Base-by-base conservation (phyloP, 331 rosid genomes). In the Quercus tomentella region DNA sequence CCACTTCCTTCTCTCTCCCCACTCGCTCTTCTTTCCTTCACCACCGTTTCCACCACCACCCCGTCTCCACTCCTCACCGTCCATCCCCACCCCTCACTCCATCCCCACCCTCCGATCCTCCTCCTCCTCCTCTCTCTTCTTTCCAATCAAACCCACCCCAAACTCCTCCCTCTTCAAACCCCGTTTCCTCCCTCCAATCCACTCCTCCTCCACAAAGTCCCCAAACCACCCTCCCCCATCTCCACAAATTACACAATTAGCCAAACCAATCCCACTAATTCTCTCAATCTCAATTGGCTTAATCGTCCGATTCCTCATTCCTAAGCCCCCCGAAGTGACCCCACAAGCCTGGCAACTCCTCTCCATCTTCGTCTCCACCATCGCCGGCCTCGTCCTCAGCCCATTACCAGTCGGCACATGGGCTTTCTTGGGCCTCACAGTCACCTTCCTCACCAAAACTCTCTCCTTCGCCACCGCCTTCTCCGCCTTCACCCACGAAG, bases 351-450 rank as follows among this genome's bases (percentile, higher is more conserved):
- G 99, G 99, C 99, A 96, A 9, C 83, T 96, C 72, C 96, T 96
- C 14, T 82, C 98, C 3, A 96, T 96, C 74, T 96, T 96, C 88
- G 25, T 89, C 7, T 93, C 99, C 10, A 96, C 99, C 2, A 86
- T 96, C 22, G 94, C 98, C 0, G 99, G 99, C 21, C 92, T 96
- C 6, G 92, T 96, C 6, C 78, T 96, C 69, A 92, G 92, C 76
- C 99, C 99, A 0, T 83, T 96, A 35, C 99, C 99, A 0, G 99
- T 96, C 0, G 98, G 99, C 5, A 98, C 99, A 0, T 96, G 99
- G 99, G 99, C 99, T 35, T 90, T 96, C 73, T 73, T 96, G 8
- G 92, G 99, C 37, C 65, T 93, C 6, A 93, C 99, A 1, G 67
- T 88, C 5, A 56, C 97, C 6, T 49, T 96, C 0, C 90, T 92